Evolutionary conservation across 169 alveolate genomes (phyloP), one percentile per base, ranked within the genome.

Genomic region (Eimeria necatrix): DNA sequence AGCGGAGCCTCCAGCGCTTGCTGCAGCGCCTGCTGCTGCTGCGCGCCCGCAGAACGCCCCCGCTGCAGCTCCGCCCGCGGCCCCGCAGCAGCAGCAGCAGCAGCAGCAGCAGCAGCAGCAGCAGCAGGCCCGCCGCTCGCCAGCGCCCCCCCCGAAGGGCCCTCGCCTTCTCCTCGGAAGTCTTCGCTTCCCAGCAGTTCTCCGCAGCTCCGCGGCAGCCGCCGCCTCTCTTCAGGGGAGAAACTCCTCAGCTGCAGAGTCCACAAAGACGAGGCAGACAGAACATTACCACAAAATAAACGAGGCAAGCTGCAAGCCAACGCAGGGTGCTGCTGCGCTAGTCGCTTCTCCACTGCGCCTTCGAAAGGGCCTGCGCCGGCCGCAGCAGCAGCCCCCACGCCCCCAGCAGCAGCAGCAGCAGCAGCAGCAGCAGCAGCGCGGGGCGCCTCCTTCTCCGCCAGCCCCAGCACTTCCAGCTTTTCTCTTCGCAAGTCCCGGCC

Each of bases 201-300:
- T n/a, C n/a, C n/a, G n/a, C n/a, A n/a, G n/a, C n/a, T n/a, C n/a
- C n/a, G n/a, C n/a, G n/a, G n/a, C n/a, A n/a, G n/a, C n/a, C n/a
- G n/a, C n/a, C n/a, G n/a, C n/a, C n/a, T n/a, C n/a, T n/a, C n/a
- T n/a, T n/a, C n/a, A n/a, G n/a, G n/a, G n/a, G n/a, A n/a, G n/a
- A n/a, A n/a, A n/a, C 92, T 51, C 80, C 92, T 53, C 80, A 59
- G 76, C 92, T 84, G 92, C 92, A 84, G 92, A 84, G 60, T 84
- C 92, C 92, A 84, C 92, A 84, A 84, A 84, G 92, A 84, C 80
- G 92, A 56, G 92, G 60, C 92, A 84, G 92, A 84, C 92, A 84
- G 3, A 53, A 41, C 26, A 84, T 53, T 56, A 84, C 92, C 80
- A 84, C 92, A 84, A 84, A 84, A 59, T 41, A 84, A 32, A 41